Evolutionary conservation across 306 rosid species (phyloP).

Genomic region (Cucurbita moschata): DNA sequence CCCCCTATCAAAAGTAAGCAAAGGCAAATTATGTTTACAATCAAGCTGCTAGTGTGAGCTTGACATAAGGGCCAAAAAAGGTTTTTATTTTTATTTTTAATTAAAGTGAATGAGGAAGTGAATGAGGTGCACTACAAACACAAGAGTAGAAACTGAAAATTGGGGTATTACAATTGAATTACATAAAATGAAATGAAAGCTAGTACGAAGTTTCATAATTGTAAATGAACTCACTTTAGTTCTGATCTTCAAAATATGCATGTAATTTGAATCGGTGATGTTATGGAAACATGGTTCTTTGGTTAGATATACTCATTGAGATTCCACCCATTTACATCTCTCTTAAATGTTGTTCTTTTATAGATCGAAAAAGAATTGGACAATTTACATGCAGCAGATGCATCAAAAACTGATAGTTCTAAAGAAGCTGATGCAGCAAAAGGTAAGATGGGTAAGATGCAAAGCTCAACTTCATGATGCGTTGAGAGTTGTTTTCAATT

Average conservation of each 20-base stretch:
- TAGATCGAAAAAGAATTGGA: background rate
- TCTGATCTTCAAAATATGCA: background rate
- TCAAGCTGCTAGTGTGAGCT: background rate
- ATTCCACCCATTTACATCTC: background rate
- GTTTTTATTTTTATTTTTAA: background rate
- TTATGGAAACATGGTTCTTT: background rate
- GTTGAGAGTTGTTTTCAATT: background rate
- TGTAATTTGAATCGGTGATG: background rate
- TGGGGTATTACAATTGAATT: background rate
- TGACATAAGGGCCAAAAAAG: background rate
- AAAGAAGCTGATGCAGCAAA: background rate
- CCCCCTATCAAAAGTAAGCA: background rate
- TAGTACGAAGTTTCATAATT: background rate
- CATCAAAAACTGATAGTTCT: background rate
- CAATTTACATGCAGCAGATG: background rate
- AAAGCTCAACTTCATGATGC: background rate
- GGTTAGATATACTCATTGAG: background rate
- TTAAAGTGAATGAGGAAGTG: background rate
- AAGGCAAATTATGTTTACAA: background rate
- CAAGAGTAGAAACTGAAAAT: background rate
- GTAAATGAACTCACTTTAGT: background rate
- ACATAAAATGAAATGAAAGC: background rate
- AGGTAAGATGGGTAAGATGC: constrained; percentile 1
- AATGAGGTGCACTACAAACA: background rate
- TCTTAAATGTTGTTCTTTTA: background rate